Percentiles rank a stretch among this genome's conserved stretches.
phyloP scores from a whole-genome alignment of 768 basidiomycete genomes.

The Suillus bovinus region DNA sequence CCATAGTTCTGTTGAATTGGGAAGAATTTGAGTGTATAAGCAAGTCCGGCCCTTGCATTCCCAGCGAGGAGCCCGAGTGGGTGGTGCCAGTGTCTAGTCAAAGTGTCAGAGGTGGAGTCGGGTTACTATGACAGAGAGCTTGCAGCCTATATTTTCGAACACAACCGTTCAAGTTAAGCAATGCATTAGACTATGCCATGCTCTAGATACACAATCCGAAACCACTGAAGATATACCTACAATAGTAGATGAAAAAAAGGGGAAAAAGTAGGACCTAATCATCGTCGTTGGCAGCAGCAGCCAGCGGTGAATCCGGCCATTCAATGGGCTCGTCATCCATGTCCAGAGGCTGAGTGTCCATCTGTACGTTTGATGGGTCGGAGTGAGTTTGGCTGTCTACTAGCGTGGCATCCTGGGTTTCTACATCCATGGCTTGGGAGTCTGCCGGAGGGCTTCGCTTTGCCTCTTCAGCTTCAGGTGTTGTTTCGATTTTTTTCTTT shows the following conservation, averaged over 20 bases:
- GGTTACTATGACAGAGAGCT: no score
- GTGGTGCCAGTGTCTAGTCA: no score
- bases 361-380: constrained; percentile 6
- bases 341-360: constrained; percentile 28
- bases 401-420: constrained; percentile 23
- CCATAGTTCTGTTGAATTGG: no score
- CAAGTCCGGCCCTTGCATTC: no score
- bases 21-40: no score
- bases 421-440: constrained; percentile 18
- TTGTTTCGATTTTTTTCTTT: constrained; percentile 24
- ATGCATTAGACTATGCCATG: not conserved
- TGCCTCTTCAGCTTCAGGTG: constrained; percentile 8
- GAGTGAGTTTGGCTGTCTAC: constrained; percentile 19
- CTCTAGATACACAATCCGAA: not conserved
- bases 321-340: constrained; percentile 30
- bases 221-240: not conserved
- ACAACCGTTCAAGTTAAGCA: no score
- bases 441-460: constrained; percentile 8
- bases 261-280: not conserved
- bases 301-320: constrained; percentile 33
- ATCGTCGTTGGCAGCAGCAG: constrained; percentile 9
- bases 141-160: no score
- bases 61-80: no score
- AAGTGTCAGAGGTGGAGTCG: no score
- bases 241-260: not conserved